Conservation (phyloP, 176 grass and related monocot species). For the Aegilops sharonensis region DNA sequence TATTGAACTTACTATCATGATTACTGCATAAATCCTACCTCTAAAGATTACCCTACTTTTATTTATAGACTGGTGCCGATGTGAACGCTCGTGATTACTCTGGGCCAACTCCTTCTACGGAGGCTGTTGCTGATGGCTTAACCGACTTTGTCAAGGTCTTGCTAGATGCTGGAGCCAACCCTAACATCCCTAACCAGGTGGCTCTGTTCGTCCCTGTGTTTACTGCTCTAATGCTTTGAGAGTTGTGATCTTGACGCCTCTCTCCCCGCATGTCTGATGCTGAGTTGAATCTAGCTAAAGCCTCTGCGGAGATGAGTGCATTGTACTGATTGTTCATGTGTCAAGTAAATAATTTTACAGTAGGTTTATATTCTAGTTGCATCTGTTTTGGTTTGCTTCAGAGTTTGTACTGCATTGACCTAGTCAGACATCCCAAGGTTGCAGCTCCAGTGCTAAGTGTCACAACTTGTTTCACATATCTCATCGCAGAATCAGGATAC, state of each 20-base stretch:
- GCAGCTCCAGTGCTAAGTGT: background rate
- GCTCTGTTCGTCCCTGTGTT: background rate
- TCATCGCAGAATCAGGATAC: background rate
- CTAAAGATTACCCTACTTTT: background rate
- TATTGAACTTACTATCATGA: background rate
- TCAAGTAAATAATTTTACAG: background rate
- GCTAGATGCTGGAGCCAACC: constrained; percentile 42
- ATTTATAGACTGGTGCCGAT: constrained; percentile 49
- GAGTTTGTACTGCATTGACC: background rate
- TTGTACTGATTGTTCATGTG: background rate
- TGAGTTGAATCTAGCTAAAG: background rate
- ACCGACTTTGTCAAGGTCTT: constrained; percentile 34
- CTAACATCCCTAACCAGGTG: constrained; percentile 34
- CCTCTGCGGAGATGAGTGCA: background rate
- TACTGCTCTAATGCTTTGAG: background rate
- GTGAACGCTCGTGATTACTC: constrained; percentile 8
- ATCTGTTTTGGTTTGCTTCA: background rate
- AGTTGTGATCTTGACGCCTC: background rate
- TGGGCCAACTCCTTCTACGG: background rate
- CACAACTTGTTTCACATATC: background rate
- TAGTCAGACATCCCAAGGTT: background rate
- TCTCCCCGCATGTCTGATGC: background rate
- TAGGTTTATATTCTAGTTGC: background rate
- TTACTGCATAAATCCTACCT: background rate
- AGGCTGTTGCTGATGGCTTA: constrained; percentile 8